Percentiles rank a stretch among this genome's conserved stretches.
phyloP scores from a whole-genome alignment of 2,329 filamentous ascomycete species.

The Botrytis hyacinthi region DNA sequence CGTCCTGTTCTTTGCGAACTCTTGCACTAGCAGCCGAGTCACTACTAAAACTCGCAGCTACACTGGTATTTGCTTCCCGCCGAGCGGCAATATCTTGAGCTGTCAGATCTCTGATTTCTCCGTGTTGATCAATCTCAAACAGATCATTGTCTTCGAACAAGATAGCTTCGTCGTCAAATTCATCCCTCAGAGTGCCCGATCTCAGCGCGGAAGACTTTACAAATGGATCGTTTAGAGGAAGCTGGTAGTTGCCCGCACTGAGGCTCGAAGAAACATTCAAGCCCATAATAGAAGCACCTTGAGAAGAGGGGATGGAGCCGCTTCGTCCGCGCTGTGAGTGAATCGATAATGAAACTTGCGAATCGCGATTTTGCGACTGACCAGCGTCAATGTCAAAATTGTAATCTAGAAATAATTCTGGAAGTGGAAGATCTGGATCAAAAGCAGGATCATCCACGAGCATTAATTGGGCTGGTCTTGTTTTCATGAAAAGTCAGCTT shows the following conservation, averaged over 20 bases:
- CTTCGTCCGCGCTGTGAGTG: slow-evolving; percentile 27
- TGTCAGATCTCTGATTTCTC: slow-evolving; percentile 52
- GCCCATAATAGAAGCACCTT: slow-evolving; percentile 37
- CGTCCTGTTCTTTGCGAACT: slow-evolving; percentile 45
- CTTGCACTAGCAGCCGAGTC: slow-evolving; percentile 42
- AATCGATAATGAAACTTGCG: slow-evolving; percentile 39
- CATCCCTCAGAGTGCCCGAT: slow-evolving; percentile 35
- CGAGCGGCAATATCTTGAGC: slow-evolving; percentile 30
- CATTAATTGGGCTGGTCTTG: slow-evolving; percentile 71
- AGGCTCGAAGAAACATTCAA: slow-evolving; percentile 49
- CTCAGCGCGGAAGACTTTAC: slow-evolving; percentile 39
- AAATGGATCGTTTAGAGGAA: slow-evolving; percentile 34
- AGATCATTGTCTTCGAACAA: slow-evolving; percentile 38
- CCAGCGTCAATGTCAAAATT: slow-evolving; percentile 39
- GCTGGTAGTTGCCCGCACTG: slow-evolving; percentile 42
- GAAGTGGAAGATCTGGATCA: slow-evolving; percentile 61
- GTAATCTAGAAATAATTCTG: slow-evolving; percentile 55
- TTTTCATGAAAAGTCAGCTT: neutral
- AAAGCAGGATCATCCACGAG: slow-evolving; percentile 83
- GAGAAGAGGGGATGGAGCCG: slow-evolving; percentile 28
- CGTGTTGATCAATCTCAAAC: slow-evolving; percentile 61
- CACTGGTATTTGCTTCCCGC: slow-evolving; percentile 21
- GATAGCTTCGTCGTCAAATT: slow-evolving; percentile 35
- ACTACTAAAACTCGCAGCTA: slow-evolving; percentile 28
- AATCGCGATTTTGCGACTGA: slow-evolving; percentile 32